Base-by-base conservation (phyloP, 441 rosid genomes). In the Gossypium schwendimanii region DNA sequence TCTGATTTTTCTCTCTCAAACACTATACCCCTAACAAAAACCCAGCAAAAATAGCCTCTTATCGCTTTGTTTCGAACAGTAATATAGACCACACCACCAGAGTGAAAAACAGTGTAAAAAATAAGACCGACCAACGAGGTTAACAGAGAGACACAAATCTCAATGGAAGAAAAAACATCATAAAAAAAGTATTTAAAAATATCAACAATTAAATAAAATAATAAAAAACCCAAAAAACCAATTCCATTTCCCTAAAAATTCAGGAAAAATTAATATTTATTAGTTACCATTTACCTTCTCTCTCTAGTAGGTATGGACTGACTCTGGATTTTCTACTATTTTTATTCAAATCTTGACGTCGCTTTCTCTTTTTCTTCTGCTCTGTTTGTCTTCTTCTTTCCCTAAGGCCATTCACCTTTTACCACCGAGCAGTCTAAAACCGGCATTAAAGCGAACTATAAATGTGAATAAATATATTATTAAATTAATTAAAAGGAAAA, bases 131-230 rank as follows among this genome's bases (percentile, higher is more conserved):
- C 78, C 44, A 24, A 3, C 50, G 68, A 57, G 70, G 71, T 77
- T 61, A 76, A 53, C 73, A 57, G 47, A 72, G 65, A 78, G 62
- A 79, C 84, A 73, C 84, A 83, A 81, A 83, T 82, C 83, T 86
- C 82, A 1, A 71, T 70, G 45, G 31, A 47, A 17, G 18, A 36
- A 55, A 78, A 31, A 78, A 31, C 20, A 61, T 12, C 52, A 64
- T 36, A 23, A 52, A 31, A 26, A 71, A 77, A 2, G 4, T 6
- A 58, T 24, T 4, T 12, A 50, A 68, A 60, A 58, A 31, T 18
- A 20, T 1, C 57, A 2, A 6, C 17, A 71, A 70, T 11, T 3
- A 21, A 31, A 20, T 17, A 7, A 53, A 5, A 71, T 23, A 23
- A 23, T 18, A 50, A 14, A 15, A 58, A 57, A 21, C 53, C 55